These are phyloP conservation scores for Dimargaris verticillata DNA, from an alignment of 192 early-diverging fungal species.

Conservation along the genomic window DNA sequence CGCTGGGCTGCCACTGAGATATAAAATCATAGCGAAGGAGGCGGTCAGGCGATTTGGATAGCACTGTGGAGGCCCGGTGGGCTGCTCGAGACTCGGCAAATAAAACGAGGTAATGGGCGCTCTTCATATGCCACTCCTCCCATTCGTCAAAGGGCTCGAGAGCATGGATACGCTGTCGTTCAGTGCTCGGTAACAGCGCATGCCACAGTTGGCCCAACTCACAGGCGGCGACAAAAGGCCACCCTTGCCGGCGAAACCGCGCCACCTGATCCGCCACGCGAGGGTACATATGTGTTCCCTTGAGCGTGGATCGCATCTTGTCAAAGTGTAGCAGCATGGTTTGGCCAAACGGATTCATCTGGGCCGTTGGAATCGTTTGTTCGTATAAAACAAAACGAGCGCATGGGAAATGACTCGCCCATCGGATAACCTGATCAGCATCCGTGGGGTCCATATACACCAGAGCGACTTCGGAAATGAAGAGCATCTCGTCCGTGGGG, in stretches of 20 bases:
- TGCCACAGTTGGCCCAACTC: not conserved
- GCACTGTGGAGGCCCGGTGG: not conserved
- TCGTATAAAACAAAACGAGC: slow-evolving; percentile 6
- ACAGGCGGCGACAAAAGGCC: not conserved
- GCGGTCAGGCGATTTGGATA: not conserved
- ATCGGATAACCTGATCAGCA: slow-evolving; percentile 3
- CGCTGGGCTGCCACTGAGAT: not conserved
- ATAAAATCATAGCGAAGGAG: not conserved
- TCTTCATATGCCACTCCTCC: slow-evolving; percentile 10
- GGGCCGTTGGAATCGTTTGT: slow-evolving; percentile 6
- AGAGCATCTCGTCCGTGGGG: not conserved
- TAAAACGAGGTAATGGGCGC: slow-evolving; percentile 3
- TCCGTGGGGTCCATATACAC: slow-evolving; percentile 10
- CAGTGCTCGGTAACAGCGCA: not conserved
- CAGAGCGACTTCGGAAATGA: slow-evolving; percentile 9
- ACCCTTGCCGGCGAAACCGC: not conserved
- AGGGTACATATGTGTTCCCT: not conserved
- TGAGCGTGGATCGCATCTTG: slow-evolving; percentile 9
- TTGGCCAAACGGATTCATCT: slow-evolving; percentile 1
- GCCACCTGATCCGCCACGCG: not conserved
- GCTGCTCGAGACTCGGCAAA: not conserved
- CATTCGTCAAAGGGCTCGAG: slow-evolving; percentile 10
- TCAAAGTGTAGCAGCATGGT: slow-evolving; percentile 9
- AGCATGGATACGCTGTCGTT: not conserved
- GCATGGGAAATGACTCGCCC: not conserved